These are phyloP conservation scores for Laetiporus sulphureus DNA, from an alignment of 1,284 basidiomycete genomes.

Conservation along the genomic window DNA sequence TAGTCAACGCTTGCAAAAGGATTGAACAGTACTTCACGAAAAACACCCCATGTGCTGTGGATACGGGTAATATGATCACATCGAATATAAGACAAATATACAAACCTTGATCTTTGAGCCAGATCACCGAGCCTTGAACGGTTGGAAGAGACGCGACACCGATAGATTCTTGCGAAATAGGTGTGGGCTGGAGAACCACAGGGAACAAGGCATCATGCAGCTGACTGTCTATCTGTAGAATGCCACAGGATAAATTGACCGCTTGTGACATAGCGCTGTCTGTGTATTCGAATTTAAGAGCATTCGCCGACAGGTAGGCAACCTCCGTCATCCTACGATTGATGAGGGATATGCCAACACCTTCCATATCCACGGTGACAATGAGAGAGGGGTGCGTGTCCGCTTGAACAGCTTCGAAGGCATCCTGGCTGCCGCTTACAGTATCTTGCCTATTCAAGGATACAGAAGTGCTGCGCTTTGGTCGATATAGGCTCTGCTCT, in stretches of 20 bases:
- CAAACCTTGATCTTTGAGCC: conserved; percentile 95
- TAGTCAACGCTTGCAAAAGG: conserved; percentile 89
- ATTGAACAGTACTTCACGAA: conserved; percentile 98
- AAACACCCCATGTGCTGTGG: conserved; percentile 84
- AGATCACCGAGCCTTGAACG: conserved; percentile 82
- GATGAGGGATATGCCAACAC: conserved; percentile 90
- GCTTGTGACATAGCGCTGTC: conserved; percentile 81
- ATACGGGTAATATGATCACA: too few relatives aligned
- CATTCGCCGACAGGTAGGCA: conserved; percentile 80
- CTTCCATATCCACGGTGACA: conserved; percentile 78
- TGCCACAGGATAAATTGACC: conserved; percentile 80
- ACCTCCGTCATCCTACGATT: conserved; percentile 89
- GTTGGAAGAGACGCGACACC: conserved; percentile 86
- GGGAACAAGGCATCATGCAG: conserved; percentile 95
- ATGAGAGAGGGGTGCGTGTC: conserved; percentile 64
- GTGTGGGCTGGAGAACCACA: conserved; percentile 93
- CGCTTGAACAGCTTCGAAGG: conserved; percentile 87
- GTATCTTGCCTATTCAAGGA: conserved; percentile 65
- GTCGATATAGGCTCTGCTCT: conserved; percentile 87
- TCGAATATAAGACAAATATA: too few relatives aligned
- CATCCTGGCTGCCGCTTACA: conserved; percentile 60
- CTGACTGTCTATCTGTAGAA: conserved; percentile 96
- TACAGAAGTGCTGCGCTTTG: conserved; percentile 49
- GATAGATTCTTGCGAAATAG: conserved; percentile 79
- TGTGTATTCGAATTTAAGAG: conserved; percentile 82